Percentiles rank a stretch among this genome's conserved stretches.
phyloP scores from a whole-genome alignment of 495 filamentous ascomycete species.

The Cetradonia linearis region DNA sequence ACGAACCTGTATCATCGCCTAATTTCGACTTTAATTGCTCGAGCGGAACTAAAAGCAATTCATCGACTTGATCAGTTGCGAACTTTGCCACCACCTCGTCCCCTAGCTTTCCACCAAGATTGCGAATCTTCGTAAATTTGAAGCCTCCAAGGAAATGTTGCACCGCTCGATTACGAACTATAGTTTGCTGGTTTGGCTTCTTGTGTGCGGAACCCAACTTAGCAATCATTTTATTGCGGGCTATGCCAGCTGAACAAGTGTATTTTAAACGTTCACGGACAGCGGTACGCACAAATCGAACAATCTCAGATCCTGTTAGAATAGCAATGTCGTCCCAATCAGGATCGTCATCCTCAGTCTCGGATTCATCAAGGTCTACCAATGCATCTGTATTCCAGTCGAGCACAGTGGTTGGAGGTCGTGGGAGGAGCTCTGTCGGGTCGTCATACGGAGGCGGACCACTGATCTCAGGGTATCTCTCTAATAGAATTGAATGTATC shows the following conservation, averaged over 20 bases:
- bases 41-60: conserved; percentile 60
- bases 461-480: conserved; percentile 66
- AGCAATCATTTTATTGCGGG: conserved; percentile 87
- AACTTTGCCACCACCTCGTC: conserved; percentile 70
- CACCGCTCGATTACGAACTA: conserved; percentile 74
- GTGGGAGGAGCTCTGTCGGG: conserved; percentile 57
- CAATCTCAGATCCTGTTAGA: conserved; percentile 76
- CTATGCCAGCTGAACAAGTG: conserved; percentile 82
- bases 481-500: conserved; percentile 62
- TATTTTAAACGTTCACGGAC: conserved; percentile 65
- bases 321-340: conserved; percentile 96
- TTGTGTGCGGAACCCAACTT: conserved; percentile 84
- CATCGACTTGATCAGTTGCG: conserved; percentile 67
- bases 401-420: conserved; percentile 62
- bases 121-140: conserved; percentile 94
- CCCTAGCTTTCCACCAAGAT: conserved; percentile 91
- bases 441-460: conserved; percentile 58
- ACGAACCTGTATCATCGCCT: conserved; percentile 76
- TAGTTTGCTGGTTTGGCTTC: conserved; percentile 88
- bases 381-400: conserved; percentile 75
- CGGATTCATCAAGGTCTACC: conserved; percentile 60
- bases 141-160: conserved; percentile 71
- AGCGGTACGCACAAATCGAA: conserved; percentile 57
- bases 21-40: conserved; percentile 71
- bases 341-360: conserved; percentile 69